Evolutionary conservation across 805 yeast genomes (phyloP), one percentile per base, ranked within the genome.

Genomic region (Candida tibetensis): DNA sequence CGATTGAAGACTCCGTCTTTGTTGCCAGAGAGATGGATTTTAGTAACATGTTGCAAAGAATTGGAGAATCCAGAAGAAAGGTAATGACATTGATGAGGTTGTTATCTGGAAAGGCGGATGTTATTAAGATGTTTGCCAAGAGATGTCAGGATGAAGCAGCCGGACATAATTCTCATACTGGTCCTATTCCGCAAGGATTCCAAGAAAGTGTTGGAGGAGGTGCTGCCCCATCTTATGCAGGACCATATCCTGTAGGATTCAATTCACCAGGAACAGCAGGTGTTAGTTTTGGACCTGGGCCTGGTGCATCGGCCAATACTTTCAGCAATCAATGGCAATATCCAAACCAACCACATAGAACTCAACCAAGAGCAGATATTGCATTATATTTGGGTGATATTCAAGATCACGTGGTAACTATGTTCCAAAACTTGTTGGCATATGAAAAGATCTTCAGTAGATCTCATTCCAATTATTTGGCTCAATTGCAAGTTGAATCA

Each of bases 231-330:
- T n/a, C 13, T 15, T 34, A 34, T 19, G 5, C 32, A 15, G 17
- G 17, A 12, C 30, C 43, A 5, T 40, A 37, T 3, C 45, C 57
- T 2, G 40, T 47, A 5, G 46, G 32, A n/a, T 48, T 15, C 40
- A 44, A 36, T 12, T 42, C 32, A n/a, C 47, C 39, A 12, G 44
- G 41, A 9, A 37, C 36, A 4, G 44, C 44, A 8, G 69, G 69
- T 5, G 60, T 58, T 28, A 53, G 60, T 18, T 64, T 64, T 44
- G 70, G 67, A 4, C 67, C 65, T 3, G 55, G 51, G 5, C 66
- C 68, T 1, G 68, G 67, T 4, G 61, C 64, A 13, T 45, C 59
- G 37, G 28, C 34, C 21, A 18, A 28, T 17, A 29, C 23, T 17
- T 26, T 28, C 27, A 34, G 38, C 27, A 30, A 16, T 32, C 38